Percentiles rank a stretch among this genome's conserved stretches.
These are phyloP conservation scores for Hapsidospora chrysogenum DNA, from an alignment of 495 filamentous ascomycete species.

Conservation along the genomic window DNA sequence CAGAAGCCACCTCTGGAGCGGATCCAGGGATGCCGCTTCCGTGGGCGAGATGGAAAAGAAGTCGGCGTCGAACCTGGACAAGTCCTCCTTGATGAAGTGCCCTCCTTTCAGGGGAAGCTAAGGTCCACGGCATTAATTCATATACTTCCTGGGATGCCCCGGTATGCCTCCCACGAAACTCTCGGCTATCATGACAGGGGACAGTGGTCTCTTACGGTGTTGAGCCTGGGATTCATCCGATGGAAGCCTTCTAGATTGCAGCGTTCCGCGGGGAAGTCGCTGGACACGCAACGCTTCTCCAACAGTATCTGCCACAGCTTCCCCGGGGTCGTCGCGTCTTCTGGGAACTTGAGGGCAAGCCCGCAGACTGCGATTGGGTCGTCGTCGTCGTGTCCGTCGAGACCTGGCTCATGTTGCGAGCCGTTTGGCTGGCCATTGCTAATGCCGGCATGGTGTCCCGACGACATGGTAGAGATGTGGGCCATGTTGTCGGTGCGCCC, in stretches of 20 bases:
- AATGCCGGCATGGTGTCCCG: too few species aligned
- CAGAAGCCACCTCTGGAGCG: conserved; percentile 20
- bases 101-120: conserved; percentile 15
- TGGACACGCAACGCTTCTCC: not conserved
- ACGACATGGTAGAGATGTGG: too few species aligned
- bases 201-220: not conserved
- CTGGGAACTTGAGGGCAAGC: not conserved
- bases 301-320: not conserved
- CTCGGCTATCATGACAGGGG: too few species aligned
- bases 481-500: too few species aligned
- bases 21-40: conserved; percentile 15
- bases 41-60: conserved; percentile 19
- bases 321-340: not conserved
- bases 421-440: too few species aligned
- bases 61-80: conserved; percentile 20
- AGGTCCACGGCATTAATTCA: too few species aligned
- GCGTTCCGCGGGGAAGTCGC: not conserved
- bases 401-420: too few species aligned
- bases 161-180: too few species aligned
- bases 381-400: too few species aligned
- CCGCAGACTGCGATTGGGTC: not conserved
- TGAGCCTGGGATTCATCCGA: not conserved
- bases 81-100: conserved; percentile 22
- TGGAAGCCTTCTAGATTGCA: not conserved
- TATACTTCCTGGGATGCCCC: too few species aligned